Evolutionary conservation across 208 protist genomes (phyloP), one percentile per base, ranked within the genome.

Genomic region (Wallacemonas sp.): DNA sequence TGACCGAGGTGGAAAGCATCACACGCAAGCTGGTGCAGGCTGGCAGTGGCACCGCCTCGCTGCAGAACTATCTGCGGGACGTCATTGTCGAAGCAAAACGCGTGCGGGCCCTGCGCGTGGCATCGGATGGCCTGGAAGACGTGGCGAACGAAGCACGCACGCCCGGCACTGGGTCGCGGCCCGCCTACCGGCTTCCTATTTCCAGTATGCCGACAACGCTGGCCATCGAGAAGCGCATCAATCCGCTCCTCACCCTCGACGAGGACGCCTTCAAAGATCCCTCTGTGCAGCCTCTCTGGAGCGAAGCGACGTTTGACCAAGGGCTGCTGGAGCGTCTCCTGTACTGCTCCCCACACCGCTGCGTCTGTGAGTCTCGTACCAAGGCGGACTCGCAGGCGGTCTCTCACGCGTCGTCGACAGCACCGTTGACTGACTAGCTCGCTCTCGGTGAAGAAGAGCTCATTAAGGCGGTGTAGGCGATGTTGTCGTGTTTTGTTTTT

Each of bases 161-260:
- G 37, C 48, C 44, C 24, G 12, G 24, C 13, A 61, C 19, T 13
- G 37, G 33, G 17, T 24, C 19, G 26, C 22, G 53, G 13, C 30
- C 59, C 54, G 13, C 50, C 10, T 57, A 57, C 21, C 41, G 34
- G 19, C 58, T 91, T 10, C 85, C 85, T 2, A 61, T 66, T 6
- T 92, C 79, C 66, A 91, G 77, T 6, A 63, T 95, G 13, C 89
- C 85, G 22, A 76, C 85, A 6, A 91, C 83, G 15, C 54, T 95
- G 1, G 72, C 64, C 10, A 46, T 89, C 21, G 84, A 92, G 55
- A 77, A 72, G 54, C 61, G 21, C 21, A 76, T 86, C 30, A 94
- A 94, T 44, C 73, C 85, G 26, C 71, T 92, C 15, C 74, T 94
- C 19, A 91, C 83, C 12, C 44, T 91, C 29, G 70, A 76, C n/a